Percentiles rank a stretch among this genome's conserved stretches.
phyloP scores from a whole-genome alignment of 805 yeast species.

The Debaryomyces hansenii region DNA sequence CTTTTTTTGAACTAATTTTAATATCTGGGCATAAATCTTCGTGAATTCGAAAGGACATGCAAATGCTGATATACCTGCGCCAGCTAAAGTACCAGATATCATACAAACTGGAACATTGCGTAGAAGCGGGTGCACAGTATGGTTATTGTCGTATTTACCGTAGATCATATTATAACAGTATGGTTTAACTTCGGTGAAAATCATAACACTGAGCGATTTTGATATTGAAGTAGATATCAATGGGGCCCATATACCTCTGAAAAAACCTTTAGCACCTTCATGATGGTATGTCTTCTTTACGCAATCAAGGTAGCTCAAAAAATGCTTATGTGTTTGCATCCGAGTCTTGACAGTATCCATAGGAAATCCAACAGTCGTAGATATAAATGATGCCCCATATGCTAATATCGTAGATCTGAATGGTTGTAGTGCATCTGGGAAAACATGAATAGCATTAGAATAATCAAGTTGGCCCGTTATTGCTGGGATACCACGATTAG shows the following conservation, averaged over 20 bases:
- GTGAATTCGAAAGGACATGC: conserved; percentile 88
- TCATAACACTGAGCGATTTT: conserved; percentile 63
- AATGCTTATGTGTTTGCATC: conserved; percentile 72
- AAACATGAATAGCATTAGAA: conserved; percentile 43
- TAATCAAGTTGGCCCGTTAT: conserved; percentile 56
- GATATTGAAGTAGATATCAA: conserved; percentile 64
- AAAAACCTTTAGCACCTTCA: conserved; percentile 73
- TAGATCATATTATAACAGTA: conserved; percentile 16
- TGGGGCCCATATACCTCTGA: conserved; percentile 77
- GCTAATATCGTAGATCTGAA: conserved; percentile 62
- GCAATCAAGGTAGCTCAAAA: conserved; percentile 57
- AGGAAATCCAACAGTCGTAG: conserved; percentile 79
- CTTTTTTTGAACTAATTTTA: conserved; percentile 39
- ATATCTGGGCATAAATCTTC: conserved; percentile 77
- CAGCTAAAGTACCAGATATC: conserved; percentile 65
- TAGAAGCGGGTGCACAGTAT: conserved; percentile 39
- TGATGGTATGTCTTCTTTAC: conserved; percentile 49
- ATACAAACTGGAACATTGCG: conserved; percentile 44
- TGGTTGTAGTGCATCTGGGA: conserved; percentile 51
- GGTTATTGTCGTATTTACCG: neutral
- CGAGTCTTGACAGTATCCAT: conserved; percentile 84
- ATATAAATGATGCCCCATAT: conserved; percentile 58
- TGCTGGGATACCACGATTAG: conserved; percentile 46
- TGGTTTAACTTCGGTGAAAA: conserved; percentile 60
- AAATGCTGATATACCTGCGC: conserved; percentile 59